Base-by-base conservation (phyloP, 148 eudicot genomes). In the Amaranthus palmeri region DNA sequence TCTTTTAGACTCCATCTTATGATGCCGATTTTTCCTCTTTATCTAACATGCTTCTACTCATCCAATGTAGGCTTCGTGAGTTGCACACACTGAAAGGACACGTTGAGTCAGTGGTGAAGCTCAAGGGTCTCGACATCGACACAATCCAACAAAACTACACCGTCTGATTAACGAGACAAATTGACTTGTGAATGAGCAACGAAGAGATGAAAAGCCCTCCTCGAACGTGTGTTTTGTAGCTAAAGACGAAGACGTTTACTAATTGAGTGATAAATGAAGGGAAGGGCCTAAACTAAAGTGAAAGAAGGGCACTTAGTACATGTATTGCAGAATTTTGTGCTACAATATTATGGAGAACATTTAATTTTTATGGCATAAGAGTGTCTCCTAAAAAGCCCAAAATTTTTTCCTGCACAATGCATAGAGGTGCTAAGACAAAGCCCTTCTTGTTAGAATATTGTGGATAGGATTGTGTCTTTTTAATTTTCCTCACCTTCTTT, bases 51-150 rank as follows among this genome's bases (percentile, higher is more conserved):
- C 6, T 13, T 54, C 47, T 18, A 7, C 7, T 42, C 18, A 3
- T 14, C 8, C 2, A 14, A 40, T 81, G 74, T 43, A 89, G 96
- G 93, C 93, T 91, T 43, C 88, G 97, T n/a, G 97, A 91, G 85
- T 73, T 88, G 77, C 90, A 82, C 75, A 91, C 97, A n/a, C 91
- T 91, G 72, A 91, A 91, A 71, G 97, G 97, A 41, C 97, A 91
- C 54, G 97, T 91, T 4, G 97, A 91, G 82, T 91, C 97, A 0
- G 96, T 88, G 63, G 96, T 88, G 78, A 90, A 90, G 82, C 96
- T 90, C 50, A 90, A 90, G 81, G 96, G 96, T 53, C 83, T 90
- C 49, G 96, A 90, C 76, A 88, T 90, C 49, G 96, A 88, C 69
- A 88, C 89, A 64, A 91, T 91, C 82, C 85, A 88, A 65, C 97